Evolutionary conservation across 1,284 basidiomycete genomes (phyloP).

Genomic region (Ceratobasidium sp.): DNA sequence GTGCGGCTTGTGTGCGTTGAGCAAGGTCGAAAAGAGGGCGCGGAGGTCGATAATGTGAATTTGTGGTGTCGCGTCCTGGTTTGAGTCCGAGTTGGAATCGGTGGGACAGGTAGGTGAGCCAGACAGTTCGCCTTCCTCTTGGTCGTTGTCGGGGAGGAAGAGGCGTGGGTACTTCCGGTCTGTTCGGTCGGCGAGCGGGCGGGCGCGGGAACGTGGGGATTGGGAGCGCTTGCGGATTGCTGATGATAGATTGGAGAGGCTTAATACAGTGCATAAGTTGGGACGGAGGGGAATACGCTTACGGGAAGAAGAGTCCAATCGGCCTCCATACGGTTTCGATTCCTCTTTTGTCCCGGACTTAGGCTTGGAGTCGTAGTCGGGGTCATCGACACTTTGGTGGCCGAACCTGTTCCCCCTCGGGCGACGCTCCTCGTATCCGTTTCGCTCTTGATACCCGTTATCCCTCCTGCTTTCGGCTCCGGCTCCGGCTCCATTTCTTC

Average conservation of each 20-base stretch:
- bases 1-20: neutral
- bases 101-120: neutral
- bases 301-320: conserved; percentile 32
- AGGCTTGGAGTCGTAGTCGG: conserved; percentile 5
- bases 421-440: neutral
- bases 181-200: neutral
- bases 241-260: neutral
- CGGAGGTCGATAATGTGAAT: conserved; percentile 16
- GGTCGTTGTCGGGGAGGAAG: conserved; percentile 4
- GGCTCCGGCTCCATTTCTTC: neutral
- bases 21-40: neutral
- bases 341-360: neutral
- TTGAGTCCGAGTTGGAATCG: no score
- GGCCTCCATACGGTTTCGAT: neutral
- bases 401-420: no score
- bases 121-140: conserved; percentile 7
- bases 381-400: neutral
- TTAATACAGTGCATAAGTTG: no score
- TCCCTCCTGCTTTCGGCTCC: neutral
- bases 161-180: conserved; percentile 19
- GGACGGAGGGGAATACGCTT: neutral
- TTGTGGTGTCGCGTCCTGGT: neutral
- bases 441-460: neutral
- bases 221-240: conserved; percentile 22
- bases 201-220: conserved; percentile 30